Percentiles rank a stretch among this genome's conserved stretches.
Evolutionary conservation across 768 basidiomycete species (phyloP).

Genomic region (Gelatoporia subvermispora): DNA sequence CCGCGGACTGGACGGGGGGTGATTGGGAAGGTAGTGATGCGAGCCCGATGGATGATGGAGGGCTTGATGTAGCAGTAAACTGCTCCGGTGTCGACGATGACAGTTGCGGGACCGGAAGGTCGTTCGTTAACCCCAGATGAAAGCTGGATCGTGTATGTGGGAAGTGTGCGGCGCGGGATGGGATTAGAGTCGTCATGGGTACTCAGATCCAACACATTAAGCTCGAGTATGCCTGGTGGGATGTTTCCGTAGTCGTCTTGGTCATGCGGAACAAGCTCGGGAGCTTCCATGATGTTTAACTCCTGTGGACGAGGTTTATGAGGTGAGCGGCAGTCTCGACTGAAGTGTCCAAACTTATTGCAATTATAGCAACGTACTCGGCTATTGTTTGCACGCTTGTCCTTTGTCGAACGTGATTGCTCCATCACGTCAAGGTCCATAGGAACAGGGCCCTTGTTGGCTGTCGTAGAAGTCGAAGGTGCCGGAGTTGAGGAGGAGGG

Average conservation of each 20-base stretch:
- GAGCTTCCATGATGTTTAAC: background rate
- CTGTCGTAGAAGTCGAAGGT: background rate
- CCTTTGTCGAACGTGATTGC: background rate
- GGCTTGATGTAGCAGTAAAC: slow-evolving; percentile 1
- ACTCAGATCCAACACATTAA: no score
- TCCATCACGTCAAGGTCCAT: slow-evolving; percentile 6
- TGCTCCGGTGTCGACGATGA: slow-evolving; percentile 4
- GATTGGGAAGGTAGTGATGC: background rate
- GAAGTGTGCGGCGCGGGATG: background rate
- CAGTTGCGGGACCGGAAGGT: background rate
- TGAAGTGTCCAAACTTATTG: slow-evolving; percentile 1
- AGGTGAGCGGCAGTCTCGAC: background rate
- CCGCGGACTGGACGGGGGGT: background rate
- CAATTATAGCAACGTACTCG: slow-evolving; percentile 2
- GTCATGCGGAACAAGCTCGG: background rate
- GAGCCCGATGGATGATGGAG: background rate
- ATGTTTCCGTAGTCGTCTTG: no score
- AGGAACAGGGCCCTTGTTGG: background rate
- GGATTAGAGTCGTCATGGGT: background rate
- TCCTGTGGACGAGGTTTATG: slow-evolving; percentile 3
- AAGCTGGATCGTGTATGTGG: background rate
- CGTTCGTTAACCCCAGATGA: background rate
- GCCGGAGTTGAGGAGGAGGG: background rate
- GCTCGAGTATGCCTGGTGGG: no score
- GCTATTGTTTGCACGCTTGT: background rate